Base-by-base conservation (phyloP, 352 stramenopile genomes). In the Globisporangium cederbergense region DNA sequence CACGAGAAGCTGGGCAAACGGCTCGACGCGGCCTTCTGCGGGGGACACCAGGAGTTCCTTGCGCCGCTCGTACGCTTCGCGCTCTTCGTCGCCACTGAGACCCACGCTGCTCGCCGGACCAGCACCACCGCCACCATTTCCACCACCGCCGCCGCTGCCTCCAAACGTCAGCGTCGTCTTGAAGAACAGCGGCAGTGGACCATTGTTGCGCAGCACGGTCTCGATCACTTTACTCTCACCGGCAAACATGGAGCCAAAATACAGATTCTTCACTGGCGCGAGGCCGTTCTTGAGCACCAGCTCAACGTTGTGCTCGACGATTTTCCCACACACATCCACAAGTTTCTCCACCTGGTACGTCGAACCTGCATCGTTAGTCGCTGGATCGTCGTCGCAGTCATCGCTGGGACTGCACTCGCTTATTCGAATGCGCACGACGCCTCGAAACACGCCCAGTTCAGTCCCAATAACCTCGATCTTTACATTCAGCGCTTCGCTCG, bases 281-380 rank as follows among this genome's bases (percentile, higher is more conserved):
- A 78, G 59, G 0, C 78, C 72, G 51, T 79, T 66, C 10, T 72
- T 68, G 6, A 83, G 70, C 7, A 97, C 65, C 4, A 98, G 56
- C 65, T 97, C 89, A 0, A 97, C 77, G 7, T 72, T 93, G 63
- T 97, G 93, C 55, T 95, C 81, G 3, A 98, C 83, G 16, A 97
- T 70, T 16, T 47, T 81, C 1, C 85, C 90, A 11, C 67, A 77
- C 3, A 98, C 72, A 47, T 98, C 92, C 7, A 98, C 58, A 9
- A 96, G 66, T 58, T 85, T 89, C 57, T 93, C 79, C 6, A 67
- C 64, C 8, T 68, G 55, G 34, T 69, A 79, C 25, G 14, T 22
- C 14, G 40, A 52, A 4, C 13, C 16, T 28, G 9, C 34, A 6
- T 16, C 57, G n/a, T 18, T 32, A 30, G 53, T 20, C 16, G 9